Evolutionary conservation across 345 rosid genomes (phyloP).

Genomic region (Lepidium africanum): DNA sequence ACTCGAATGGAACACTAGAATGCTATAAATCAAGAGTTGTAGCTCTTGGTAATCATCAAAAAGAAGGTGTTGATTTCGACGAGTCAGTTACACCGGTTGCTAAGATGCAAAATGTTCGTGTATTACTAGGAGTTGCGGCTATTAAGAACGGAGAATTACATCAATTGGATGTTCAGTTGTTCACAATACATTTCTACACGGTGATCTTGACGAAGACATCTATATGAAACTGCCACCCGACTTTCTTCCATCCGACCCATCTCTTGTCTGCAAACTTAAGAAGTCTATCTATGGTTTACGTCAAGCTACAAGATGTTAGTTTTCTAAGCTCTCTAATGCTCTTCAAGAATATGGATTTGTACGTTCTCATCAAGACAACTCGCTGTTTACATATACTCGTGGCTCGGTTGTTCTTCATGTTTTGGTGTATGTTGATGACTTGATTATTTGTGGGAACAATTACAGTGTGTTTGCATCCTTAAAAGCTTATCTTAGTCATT

Average conservation of each 20-base stretch:
- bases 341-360: background rate
- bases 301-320: background rate
- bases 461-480: fast-evolving
- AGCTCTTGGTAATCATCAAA: no score
- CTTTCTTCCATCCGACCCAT: background rate
- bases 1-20: no score
- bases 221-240: background rate
- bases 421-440: background rate
- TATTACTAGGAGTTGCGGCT: no score
- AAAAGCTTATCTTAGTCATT: background rate
- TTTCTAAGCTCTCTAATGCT: background rate
- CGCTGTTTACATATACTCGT: background rate
- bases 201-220: background rate
- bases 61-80: no score
- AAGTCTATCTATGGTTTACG: background rate
- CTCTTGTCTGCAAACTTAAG: background rate
- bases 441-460: background rate
- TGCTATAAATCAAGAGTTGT: no score
- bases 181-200: no score
- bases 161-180: no score
- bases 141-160: no score
- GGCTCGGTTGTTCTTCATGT: background rate
- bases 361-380: background rate
- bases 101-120: no score
- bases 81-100: no score